Conservation (phyloP, 2,329 filamentous ascomycete genomes). For the Pseudogymnoascus sp. region DNA sequence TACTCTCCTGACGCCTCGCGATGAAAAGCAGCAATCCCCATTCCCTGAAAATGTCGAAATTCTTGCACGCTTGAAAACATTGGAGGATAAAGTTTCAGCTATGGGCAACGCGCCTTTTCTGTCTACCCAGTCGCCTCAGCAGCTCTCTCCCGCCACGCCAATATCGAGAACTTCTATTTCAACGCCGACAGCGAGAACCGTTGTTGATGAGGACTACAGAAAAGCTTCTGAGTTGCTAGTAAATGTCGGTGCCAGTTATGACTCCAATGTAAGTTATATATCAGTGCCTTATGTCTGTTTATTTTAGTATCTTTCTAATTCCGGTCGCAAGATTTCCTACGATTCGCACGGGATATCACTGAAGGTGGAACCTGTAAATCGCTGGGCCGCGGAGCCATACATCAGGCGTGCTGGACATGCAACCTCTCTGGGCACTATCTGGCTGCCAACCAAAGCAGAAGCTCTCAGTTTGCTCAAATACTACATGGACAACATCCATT, state of each 20-base stretch:
- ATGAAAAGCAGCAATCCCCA: neutral
- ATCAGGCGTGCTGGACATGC: neutral
- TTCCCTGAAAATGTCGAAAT: neutral
- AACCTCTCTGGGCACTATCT: neutral
- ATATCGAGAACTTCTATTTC: neutral
- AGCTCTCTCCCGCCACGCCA: neutral
- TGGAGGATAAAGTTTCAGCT: constrained; percentile 1
- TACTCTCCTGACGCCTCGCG: neutral
- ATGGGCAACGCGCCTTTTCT: neutral
- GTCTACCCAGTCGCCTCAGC: neutral
- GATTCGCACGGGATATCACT: neutral
- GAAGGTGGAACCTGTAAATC: neutral
- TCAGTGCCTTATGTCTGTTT: neutral
- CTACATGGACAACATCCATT: neutral
- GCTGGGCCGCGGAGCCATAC: neutral
- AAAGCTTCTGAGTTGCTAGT: neutral
- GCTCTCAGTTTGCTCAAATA: neutral
- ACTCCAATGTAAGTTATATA: constrained; percentile 1
- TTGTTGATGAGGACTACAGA: constrained; percentile 1
- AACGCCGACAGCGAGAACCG: neutral
- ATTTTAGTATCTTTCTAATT: neutral
- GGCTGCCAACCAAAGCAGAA: neutral
- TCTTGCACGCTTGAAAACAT: neutral
- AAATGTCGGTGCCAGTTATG: neutral
- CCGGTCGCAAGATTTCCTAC: neutral